Evolutionary conservation across 2,329 filamentous ascomycete species (phyloP).

Genomic region (Ophiosphaerella narmari): DNA sequence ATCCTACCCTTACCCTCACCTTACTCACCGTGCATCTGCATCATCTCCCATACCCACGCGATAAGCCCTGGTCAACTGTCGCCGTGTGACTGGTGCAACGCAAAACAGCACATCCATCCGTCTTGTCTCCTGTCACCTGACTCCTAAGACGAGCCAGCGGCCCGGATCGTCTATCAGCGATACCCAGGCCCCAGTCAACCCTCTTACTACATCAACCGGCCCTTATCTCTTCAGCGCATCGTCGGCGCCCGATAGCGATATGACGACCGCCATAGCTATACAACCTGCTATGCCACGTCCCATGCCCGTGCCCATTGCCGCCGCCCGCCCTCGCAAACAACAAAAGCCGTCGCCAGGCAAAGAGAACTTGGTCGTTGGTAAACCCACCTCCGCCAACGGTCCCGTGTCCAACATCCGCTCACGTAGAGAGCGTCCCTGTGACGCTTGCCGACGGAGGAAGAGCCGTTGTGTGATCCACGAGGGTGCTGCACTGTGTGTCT

Average conservation of each 20-base stretch:
- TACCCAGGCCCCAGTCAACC: conserved; percentile 22
- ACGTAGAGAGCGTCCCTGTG: conserved; percentile 53
- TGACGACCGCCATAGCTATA: conserved; percentile 56
- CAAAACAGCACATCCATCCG: conserved; percentile 21
- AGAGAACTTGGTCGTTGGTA: conserved; percentile 49
- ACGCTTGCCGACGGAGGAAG: conserved; percentile 74
- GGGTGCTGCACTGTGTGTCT: conserved; percentile 71
- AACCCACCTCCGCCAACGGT: conserved; percentile 41
- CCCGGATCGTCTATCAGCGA: conserved; percentile 30
- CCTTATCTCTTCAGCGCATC: conserved; percentile 36
- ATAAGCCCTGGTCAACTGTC: conserved; percentile 40
- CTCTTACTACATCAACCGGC: conserved; percentile 18
- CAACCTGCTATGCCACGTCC: conserved; percentile 52
- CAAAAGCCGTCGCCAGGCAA: conserved; percentile 49
- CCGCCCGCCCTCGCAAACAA: conserved; percentile 50
- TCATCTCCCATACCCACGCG: conserved; percentile 40
- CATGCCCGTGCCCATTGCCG: conserved; percentile 51
- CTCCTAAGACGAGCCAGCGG: conserved; percentile 37
- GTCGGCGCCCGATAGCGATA: conserved; percentile 38
- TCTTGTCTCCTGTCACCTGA: conserved; percentile 17
- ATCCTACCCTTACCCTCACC: too few relatives aligned
- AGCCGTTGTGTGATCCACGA: conserved; percentile 80
- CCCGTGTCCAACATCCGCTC: conserved; percentile 47
- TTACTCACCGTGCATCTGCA: conserved; percentile 8
- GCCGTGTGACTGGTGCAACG: conserved; percentile 38